These are phyloP conservation scores for Pestalotiopsis sp. DNA, from an alignment of 2,329 filamentous ascomycete genomes.

Conservation along the genomic window DNA sequence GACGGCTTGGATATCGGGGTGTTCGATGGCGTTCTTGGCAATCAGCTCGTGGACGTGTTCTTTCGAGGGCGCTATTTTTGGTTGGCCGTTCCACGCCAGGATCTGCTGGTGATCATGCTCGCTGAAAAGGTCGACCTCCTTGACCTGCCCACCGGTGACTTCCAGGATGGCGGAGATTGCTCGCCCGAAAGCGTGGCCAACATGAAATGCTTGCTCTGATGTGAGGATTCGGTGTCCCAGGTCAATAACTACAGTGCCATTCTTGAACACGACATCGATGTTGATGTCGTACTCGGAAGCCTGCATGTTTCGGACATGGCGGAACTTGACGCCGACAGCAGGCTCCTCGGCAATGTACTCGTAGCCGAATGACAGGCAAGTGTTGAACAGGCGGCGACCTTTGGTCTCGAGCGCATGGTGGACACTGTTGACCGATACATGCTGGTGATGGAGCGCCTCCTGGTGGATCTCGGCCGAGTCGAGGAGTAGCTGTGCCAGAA, in stretches of 20 bases:
- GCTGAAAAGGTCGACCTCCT: conserved; percentile 55
- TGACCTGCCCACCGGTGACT: conserved; percentile 42
- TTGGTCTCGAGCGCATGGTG: conserved; percentile 47
- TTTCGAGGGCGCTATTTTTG: conserved; percentile 41
- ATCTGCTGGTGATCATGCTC: conserved; percentile 58
- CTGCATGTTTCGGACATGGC: conserved; percentile 41
- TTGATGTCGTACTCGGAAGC: conserved; percentile 50
- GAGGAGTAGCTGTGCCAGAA: conserved; percentile 27
- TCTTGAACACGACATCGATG: conserved; percentile 44
- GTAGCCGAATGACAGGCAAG: conserved; percentile 50
- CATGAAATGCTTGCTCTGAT: conserved; percentile 44
- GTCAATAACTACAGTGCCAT: conserved; percentile 44
- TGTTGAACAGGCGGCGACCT: conserved; percentile 50
- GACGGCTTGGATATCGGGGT: conserved; percentile 38
- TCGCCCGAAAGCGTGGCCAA: conserved; percentile 56
- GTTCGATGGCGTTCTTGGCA: conserved; percentile 38
- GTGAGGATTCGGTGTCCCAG: conserved; percentile 47
- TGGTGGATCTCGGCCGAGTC: conserved; percentile 26
- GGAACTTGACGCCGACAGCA: conserved; percentile 35
- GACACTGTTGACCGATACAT: conserved; percentile 47
- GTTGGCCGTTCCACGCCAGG: conserved; percentile 51
- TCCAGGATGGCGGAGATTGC: conserved; percentile 50
- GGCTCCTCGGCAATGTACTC: conserved; percentile 28
- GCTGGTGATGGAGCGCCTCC: conserved; percentile 41
- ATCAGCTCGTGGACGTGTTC: conserved; percentile 49